Percentiles rank a stretch among this genome's conserved stretches.
These are phyloP conservation scores for Dillenia suffruticosa DNA, from an alignment of 164 flowering plant genomes.

Conservation along the genomic window DNA sequence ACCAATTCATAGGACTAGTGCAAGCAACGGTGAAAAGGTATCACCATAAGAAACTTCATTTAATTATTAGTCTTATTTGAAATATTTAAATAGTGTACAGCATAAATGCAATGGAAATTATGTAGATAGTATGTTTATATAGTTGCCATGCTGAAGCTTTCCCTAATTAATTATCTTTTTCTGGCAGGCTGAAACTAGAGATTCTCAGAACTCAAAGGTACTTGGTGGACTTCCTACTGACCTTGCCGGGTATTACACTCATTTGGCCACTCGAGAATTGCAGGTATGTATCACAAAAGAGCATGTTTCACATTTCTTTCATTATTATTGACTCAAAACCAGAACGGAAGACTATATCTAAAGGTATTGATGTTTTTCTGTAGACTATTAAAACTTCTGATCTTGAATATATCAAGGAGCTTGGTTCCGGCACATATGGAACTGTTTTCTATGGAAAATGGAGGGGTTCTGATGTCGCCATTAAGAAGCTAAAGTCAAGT, in stretches of 20 bases:
- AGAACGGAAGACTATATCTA: background rate
- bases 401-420: slow-evolving; percentile 31
- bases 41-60: background rate
- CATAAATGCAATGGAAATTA: no score
- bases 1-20: slow-evolving; percentile 4
- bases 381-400: slow-evolving; percentile 34
- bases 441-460: slow-evolving; percentile 44
- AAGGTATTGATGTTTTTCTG: background rate
- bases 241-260: slow-evolving; percentile 12
- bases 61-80: background rate
- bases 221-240: slow-evolving; percentile 9
- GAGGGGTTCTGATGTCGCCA: slow-evolving; percentile 46
- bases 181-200: slow-evolving; percentile 15
- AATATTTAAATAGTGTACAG: background rate
- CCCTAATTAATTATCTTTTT: background rate
- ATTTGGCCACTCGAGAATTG: slow-evolving; percentile 20
- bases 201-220: slow-evolving; percentile 6
- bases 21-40: slow-evolving; percentile 21
- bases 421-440: slow-evolving; percentile 41
- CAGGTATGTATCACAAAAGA: slow-evolving; percentile 20
- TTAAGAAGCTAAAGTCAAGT: slow-evolving; percentile 31
- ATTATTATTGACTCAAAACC: background rate
- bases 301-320: background rate
- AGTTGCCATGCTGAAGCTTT: no score
- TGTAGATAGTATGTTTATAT: no score